phyloP scores from a whole-genome alignment of 345 rosid genomes.

The Adansonia digitata region DNA sequence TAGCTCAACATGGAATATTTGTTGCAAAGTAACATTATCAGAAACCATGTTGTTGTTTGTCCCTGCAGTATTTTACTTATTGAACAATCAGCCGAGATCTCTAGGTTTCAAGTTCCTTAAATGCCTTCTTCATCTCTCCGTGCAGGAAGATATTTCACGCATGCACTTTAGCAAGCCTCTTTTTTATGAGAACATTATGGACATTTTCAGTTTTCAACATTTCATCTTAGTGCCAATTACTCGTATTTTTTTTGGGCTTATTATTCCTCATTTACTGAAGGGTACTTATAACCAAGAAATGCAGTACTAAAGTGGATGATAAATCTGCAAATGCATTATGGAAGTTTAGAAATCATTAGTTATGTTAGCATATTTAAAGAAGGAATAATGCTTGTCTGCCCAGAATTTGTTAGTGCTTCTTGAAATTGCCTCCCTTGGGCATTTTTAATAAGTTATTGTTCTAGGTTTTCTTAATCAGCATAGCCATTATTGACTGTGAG shows the following conservation, averaged over 20 bases:
- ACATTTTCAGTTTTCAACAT: too few relatives aligned
- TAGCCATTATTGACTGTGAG: not conserved
- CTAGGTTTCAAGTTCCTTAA: not conserved
- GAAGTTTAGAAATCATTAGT: not conserved
- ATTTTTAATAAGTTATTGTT: not conserved
- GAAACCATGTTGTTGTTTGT: not conserved
- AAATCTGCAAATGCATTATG: not conserved
- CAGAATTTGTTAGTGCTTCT: not conserved
- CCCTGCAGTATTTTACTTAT: not conserved
- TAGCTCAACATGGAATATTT: not conserved
- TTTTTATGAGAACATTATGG: not conserved
- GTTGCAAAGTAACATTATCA: not conserved
- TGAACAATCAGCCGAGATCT: not conserved
- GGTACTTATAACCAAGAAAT: not conserved
- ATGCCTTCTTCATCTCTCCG: not conserved
- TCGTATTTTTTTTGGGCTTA: not conserved
- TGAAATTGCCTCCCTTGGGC: not conserved
- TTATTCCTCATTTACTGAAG: not conserved
- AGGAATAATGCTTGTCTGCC: too few relatives aligned
- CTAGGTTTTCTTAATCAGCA: not conserved
- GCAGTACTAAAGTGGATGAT: not conserved
- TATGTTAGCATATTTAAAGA: not conserved
- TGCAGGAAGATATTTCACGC: not conserved
- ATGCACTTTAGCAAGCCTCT: not conserved
- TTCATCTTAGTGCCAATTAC: too few relatives aligned